phyloP scores from a whole-genome alignment of 495 filamentous ascomycete genomes.

The Aspergillus diversus region DNA sequence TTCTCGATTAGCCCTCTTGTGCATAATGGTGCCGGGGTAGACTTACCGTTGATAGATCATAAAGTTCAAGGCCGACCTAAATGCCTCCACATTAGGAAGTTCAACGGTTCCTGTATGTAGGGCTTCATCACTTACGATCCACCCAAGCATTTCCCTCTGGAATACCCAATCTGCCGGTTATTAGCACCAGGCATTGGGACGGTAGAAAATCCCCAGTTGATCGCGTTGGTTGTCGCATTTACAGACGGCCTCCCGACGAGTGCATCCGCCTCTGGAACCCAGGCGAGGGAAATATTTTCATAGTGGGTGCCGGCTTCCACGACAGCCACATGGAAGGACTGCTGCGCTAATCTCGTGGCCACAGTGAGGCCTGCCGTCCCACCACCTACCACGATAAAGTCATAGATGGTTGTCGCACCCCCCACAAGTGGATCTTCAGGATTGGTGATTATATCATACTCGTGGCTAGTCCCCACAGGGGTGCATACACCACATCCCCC shows the following conservation, averaged over 20 bases:
- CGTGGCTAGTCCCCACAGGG: too few relatives aligned
- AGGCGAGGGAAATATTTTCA: constrained; percentile 43
- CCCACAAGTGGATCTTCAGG: too few relatives aligned
- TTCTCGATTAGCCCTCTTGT: not conserved
- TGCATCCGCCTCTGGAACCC: constrained; percentile 40
- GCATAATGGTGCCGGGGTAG: too few relatives aligned
- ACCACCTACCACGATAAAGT: constrained; percentile 60
- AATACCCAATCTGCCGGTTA: constrained; percentile 41
- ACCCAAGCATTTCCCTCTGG: constrained; percentile 39
- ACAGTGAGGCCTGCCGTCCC: constrained; percentile 56
- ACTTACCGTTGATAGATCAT: constrained; percentile 52
- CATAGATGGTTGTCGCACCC: constrained; percentile 32
- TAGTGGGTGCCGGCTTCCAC: constrained; percentile 64
- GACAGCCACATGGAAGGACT: constrained; percentile 45
- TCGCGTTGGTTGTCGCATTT: constrained; percentile 27
- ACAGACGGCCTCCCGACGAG: constrained; percentile 9
- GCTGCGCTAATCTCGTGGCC: constrained; percentile 50
- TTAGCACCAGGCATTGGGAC: constrained; percentile 42
- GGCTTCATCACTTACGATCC: constrained; percentile 29
- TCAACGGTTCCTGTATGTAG: not conserved
- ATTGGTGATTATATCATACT: too few relatives aligned
- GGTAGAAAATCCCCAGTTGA: constrained; percentile 53
- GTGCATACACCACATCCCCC: too few relatives aligned
- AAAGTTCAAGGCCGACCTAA: constrained; percentile 50
- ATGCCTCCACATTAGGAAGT: not conserved